Evolutionary conservation across 2,329 filamentous ascomycete genomes (phyloP), one percentile per base, ranked within the genome.

Genomic region (Aspergillus neotritici): DNA sequence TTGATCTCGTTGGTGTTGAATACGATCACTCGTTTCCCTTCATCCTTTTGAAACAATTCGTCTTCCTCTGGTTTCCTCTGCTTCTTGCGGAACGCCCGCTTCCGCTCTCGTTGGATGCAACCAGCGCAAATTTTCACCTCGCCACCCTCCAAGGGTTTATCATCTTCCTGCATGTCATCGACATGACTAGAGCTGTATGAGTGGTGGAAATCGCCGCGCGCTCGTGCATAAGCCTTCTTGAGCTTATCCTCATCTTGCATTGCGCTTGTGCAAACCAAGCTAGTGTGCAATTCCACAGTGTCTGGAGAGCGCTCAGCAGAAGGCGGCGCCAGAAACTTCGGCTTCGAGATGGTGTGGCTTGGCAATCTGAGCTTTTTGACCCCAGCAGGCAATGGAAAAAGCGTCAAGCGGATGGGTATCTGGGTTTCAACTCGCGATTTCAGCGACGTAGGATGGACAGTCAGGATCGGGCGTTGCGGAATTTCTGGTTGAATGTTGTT

Each of bases 361-460:
- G 91, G 93, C 12, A 98, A 77, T 58, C 94, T 89, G 39, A 97
- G 71, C 61, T 84, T 87, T 51, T 84, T 86, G 44, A 90, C 80
- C 9, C 85, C 84, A 1, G 76, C 70, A 1, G 90, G 89, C 36
- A 94, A 72, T 14, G 86, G 82, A 44, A 82, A 83, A 31, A 97
- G 68, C 0, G 83, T 85, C 66, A 97, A 76, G 57, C 84, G 84
- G 54, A 96, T 87, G 7, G 86, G 87, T 54, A 97, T 96, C 62
- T 97, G 93, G 0, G 93, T 97, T 70, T 98, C 93, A 13, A 97
- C 93, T 15, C 93, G 83, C 12, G 90, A 95, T 67, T 96, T 97
- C 44, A 80, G 63, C 4, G 84, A 84, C 3, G 80, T 86, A 4
- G 82, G 80, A 49, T 83, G 75, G 34, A 87, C 79, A 10, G 75